phyloP scores from a whole-genome alignment of 805 yeast species.

The Sungouiozyma intestinalis region DNA sequence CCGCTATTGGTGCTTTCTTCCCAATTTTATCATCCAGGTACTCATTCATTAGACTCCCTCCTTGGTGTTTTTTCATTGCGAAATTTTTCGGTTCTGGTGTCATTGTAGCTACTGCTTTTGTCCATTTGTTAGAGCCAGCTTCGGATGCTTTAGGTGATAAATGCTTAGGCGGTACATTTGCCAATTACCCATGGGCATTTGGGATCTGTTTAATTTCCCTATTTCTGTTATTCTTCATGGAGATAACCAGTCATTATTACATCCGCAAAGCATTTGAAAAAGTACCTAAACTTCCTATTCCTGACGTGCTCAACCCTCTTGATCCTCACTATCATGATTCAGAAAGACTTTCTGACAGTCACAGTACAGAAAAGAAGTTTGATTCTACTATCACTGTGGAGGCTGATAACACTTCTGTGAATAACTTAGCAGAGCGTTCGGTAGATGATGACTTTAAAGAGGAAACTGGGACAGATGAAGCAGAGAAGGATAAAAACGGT shows the following conservation, averaged over 20 bases:
- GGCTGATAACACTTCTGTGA: neutral
- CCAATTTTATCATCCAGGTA: constrained; percentile 51
- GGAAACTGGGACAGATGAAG: neutral
- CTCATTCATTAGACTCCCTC: constrained; percentile 48
- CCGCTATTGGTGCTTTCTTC: constrained; percentile 48
- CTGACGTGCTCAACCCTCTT: neutral
- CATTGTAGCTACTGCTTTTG: constrained; percentile 70
- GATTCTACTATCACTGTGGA: constrained; percentile 1
- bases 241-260: constrained; percentile 36
- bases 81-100: constrained; percentile 81
- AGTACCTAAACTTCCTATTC: constrained; percentile 5
- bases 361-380: neutral
- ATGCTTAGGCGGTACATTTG: constrained; percentile 55
- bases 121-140: constrained; percentile 66
- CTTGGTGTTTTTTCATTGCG: constrained; percentile 54
- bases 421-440: neutral
- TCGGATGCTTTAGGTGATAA: constrained; percentile 39
- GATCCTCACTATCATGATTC: constrained; percentile 1
- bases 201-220: constrained; percentile 43
- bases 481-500: constrained; percentile 4
- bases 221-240: constrained; percentile 39
- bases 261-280: constrained; percentile 29
- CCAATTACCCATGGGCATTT: constrained; percentile 45
- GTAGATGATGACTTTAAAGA: neutral
- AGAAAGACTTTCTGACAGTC: constrained; percentile 1